Percentiles rank a stretch among this genome's conserved stretches.
phyloP scores from a whole-genome alignment of 371 early-diverging fungal genomes.

The Mucor velutinosus region DNA sequence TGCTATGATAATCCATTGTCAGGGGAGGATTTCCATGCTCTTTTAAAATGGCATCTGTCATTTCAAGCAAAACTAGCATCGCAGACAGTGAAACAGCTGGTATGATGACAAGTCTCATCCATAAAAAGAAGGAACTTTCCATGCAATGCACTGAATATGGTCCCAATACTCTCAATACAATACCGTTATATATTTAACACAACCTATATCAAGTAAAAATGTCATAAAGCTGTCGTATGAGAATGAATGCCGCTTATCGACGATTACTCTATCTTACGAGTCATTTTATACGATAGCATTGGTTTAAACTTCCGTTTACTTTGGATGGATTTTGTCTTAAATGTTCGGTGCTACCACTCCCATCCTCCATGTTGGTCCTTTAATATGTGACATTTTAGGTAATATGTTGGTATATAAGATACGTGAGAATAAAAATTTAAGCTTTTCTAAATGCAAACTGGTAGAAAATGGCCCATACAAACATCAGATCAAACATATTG shows the following conservation, averaged over 20 bases:
- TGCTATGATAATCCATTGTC: background rate
- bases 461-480: background rate
- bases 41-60: background rate
- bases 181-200: background rate
- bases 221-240: background rate
- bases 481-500: background rate
- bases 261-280: background rate
- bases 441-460: background rate
- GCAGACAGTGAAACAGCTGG: background rate
- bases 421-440: conserved; percentile 7
- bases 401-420: background rate
- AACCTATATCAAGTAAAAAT: background rate
- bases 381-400: conserved; percentile 10
- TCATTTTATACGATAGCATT: background rate
- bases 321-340: background rate
- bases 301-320: background rate
- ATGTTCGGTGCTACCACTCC: conserved; percentile 3
- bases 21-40: background rate
- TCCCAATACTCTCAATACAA: background rate
- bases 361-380: background rate
- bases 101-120: background rate
- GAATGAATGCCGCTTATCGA: background rate
- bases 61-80: too few species aligned
- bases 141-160: background rate
- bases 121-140: background rate